phyloP scores from a whole-genome alignment of 1,284 basidiomycete species.

The Ganoderma boninense region DNA sequence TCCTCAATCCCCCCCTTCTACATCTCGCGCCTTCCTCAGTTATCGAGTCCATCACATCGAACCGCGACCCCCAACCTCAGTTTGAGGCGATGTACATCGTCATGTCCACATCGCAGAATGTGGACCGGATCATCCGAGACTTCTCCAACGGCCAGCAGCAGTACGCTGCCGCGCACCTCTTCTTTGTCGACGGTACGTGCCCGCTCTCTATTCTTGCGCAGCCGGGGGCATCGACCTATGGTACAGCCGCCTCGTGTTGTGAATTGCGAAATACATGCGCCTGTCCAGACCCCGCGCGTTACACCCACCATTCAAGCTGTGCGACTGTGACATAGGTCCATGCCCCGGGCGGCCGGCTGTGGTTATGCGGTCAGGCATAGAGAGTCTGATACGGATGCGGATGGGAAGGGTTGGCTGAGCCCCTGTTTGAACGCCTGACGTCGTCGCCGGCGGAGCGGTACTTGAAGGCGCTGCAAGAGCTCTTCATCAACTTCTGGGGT shows the following conservation, averaged over 20 bases:
- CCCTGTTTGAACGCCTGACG: constrained; percentile 77
- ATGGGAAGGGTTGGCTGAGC: constrained; percentile 71
- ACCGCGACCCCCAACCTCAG: constrained; percentile 80
- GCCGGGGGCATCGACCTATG: constrained; percentile 14
- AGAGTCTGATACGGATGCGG: constrained; percentile 14
- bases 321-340: constrained; percentile 4
- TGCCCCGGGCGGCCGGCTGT: constrained; percentile 12
- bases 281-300: constrained; percentile 1
- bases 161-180: constrained; percentile 91
- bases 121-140: constrained; percentile 91
- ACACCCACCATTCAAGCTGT: background rate
- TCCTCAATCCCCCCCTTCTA: background rate
- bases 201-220: background rate
- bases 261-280: constrained; percentile 1
- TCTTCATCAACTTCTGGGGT: constrained; percentile 94
- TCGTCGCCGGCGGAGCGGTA: constrained; percentile 75
- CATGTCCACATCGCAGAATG: constrained; percentile 94
- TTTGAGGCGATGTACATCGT: constrained; percentile 94
- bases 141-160: constrained; percentile 74
- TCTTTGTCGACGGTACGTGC: constrained; percentile 91
- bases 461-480: constrained; percentile 79
- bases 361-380: background rate
- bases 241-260: background rate
- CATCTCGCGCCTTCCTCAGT: constrained; percentile 50
- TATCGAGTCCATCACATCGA: constrained; percentile 79